phyloP scores from a whole-genome alignment of 768 basidiomycete genomes.

The Amanita pseudoporphyria region DNA sequence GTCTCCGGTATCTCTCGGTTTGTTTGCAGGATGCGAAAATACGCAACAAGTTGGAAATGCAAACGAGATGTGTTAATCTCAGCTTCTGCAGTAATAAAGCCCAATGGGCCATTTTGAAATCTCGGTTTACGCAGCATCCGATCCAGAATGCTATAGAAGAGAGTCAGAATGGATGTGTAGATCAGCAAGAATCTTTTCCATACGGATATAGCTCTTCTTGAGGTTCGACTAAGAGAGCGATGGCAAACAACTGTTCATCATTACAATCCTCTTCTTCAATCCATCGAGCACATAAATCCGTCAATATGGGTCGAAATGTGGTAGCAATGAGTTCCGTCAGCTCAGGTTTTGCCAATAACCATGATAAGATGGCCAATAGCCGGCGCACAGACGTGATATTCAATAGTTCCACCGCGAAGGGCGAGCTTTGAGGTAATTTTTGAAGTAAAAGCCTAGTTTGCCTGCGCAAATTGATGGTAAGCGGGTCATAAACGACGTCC shows the following conservation, averaged over 20 bases:
- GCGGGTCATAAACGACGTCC: constrained; percentile 34
- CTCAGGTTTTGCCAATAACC: constrained; percentile 39
- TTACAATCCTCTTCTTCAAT: constrained; percentile 41
- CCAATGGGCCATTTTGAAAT: constrained; percentile 46
- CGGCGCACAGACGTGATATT: constrained; percentile 28
- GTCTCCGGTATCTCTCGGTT: constrained; percentile 59
- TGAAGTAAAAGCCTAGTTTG: constrained; percentile 41
- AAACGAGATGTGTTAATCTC: constrained; percentile 36
- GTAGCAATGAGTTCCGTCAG: constrained; percentile 55
- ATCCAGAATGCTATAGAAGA: constrained; percentile 41
- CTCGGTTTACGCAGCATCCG: constrained; percentile 33
- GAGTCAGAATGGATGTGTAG: constrained; percentile 9
- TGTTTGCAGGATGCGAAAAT: constrained; percentile 70
- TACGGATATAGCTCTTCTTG: constrained; percentile 69
- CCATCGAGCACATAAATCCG: constrained; percentile 81
- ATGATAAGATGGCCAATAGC: constrained; percentile 16
- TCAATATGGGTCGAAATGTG: constrained; percentile 64
- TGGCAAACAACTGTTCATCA: constrained; percentile 41
- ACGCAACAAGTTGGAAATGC: constrained; percentile 65
- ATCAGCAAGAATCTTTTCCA: constrained; percentile 19
- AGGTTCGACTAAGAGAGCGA: constrained; percentile 55
- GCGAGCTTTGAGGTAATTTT: constrained; percentile 31
- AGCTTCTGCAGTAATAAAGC: constrained; percentile 27
- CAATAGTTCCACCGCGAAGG: constrained; percentile 27
- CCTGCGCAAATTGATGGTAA: constrained; percentile 44